Evolutionary conservation across 75 land plant genomes (phyloP).

Genomic region (Picea sitchensis): DNA sequence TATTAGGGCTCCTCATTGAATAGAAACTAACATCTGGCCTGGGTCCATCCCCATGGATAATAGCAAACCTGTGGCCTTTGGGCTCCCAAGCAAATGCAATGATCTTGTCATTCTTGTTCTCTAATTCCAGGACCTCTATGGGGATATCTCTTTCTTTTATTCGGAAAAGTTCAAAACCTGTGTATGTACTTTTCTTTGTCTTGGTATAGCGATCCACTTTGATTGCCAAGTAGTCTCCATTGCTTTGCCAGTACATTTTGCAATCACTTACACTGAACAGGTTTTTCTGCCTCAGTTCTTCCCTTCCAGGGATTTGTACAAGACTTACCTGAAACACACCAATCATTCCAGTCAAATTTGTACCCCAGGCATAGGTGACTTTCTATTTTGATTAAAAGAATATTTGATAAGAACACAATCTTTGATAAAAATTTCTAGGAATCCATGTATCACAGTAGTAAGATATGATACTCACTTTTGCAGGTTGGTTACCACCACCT

Average conservation of each 20-base stretch:
- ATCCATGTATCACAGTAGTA: not conserved
- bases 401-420: not conserved
- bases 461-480: conserved; percentile 56
- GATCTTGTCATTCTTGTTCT: conserved; percentile 93
- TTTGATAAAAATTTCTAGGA: not conserved
- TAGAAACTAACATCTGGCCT: conserved; percentile 86
- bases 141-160: conserved; percentile 95
- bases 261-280: conserved; percentile 94
- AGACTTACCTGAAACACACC: conserved; percentile 66
- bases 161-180: conserved; percentile 96
- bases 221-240: conserved; percentile 92
- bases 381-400: not conserved
- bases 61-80: conserved; percentile 93
- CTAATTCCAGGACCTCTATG: conserved; percentile 93
- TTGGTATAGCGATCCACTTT: conserved; percentile 94
- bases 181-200: conserved; percentile 93
- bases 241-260: conserved; percentile 99
- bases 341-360: not conserved
- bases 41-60: conserved; percentile 90
- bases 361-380: not conserved
- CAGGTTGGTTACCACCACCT: conserved; percentile 98
- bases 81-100: conserved; percentile 99
- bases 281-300: conserved; percentile 91
- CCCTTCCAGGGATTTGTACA: conserved; percentile 83
- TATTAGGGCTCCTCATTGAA: conserved; percentile 68